Conservation (phyloP, 2,329 filamentous ascomycete genomes). For the Fusarium pilosicola region DNA sequence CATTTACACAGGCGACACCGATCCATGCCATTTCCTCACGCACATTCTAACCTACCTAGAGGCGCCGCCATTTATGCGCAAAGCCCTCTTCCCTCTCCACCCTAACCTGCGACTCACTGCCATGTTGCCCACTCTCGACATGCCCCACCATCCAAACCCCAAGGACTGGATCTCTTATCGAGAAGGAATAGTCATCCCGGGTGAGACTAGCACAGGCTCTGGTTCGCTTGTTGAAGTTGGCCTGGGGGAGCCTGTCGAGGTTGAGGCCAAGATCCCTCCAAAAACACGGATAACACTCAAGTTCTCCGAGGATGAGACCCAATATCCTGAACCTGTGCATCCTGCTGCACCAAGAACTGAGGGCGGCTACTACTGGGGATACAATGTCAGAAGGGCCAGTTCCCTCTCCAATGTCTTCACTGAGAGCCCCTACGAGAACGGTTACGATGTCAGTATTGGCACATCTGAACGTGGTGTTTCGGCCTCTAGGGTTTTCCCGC, state of each 20-base stretch:
- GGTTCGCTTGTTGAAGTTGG: conserved; percentile 69
- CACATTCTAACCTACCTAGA: conserved; percentile 86
- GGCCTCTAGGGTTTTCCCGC: conserved; percentile 57
- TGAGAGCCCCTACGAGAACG: conserved; percentile 76
- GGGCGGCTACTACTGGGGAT: conserved; percentile 89
- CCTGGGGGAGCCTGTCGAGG: conserved; percentile 63
- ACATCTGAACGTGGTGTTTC: conserved; percentile 80
- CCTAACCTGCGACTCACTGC: conserved; percentile 80
- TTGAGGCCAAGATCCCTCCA: conserved; percentile 71
- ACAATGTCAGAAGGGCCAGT: conserved; percentile 71
- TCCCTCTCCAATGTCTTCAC: conserved; percentile 80
- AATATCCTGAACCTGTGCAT: conserved; percentile 67
- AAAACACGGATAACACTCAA: conserved; percentile 79
- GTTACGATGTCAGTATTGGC: conserved; percentile 85
- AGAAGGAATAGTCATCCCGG: conserved; percentile 75
- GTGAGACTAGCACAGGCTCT: conserved; percentile 52
- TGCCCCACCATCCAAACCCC: conserved; percentile 82
- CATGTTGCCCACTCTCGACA: conserved; percentile 79
- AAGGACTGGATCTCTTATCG: conserved; percentile 83
- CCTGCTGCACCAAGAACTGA: conserved; percentile 77
- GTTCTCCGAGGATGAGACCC: conserved; percentile 62
- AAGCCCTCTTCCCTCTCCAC: conserved; percentile 79
- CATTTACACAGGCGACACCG: conserved; percentile 73
- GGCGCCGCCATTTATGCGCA: conserved; percentile 83
- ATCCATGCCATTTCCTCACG: conserved; percentile 82